phyloP scores from a whole-genome alignment of 305 asterid species.

The Fraxinus sp. region DNA sequence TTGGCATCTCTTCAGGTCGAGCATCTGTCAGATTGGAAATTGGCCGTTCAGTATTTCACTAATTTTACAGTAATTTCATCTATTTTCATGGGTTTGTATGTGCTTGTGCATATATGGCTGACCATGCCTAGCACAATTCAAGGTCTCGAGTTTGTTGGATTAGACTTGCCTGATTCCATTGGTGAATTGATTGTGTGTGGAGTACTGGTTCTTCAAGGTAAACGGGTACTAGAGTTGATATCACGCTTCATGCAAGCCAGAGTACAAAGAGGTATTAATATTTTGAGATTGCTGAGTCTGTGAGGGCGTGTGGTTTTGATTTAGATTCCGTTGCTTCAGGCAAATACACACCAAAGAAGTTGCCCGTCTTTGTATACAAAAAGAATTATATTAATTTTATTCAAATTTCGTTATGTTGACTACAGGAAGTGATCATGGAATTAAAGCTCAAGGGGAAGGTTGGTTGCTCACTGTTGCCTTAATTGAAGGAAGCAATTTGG shows the following conservation, averaged over 20 bases:
- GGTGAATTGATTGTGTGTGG: slow-evolving; percentile 85
- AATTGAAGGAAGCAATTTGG: slow-evolving; percentile 80
- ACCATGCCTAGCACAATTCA: slow-evolving; percentile 72
- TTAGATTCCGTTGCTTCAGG: background rate
- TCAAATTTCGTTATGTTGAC: slow-evolving; percentile 23
- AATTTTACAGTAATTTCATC: slow-evolving; percentile 76
- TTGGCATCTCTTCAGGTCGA: slow-evolving; percentile 83
- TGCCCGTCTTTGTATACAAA: background rate
- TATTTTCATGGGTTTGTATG: slow-evolving; percentile 57
- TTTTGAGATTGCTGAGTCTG: background rate
- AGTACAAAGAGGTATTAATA: slow-evolving; percentile 62
- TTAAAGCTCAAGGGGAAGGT: slow-evolving; percentile 91
- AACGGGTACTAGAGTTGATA: slow-evolving; percentile 68
- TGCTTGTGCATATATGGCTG: slow-evolving; percentile 65
- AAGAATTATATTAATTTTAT: slow-evolving; percentile 15
- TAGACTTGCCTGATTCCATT: slow-evolving; percentile 93
- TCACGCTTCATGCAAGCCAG: slow-evolving; percentile 95
- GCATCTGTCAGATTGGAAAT: slow-evolving; percentile 71
- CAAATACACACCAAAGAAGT: background rate
- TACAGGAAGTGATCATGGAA: slow-evolving; percentile 85
- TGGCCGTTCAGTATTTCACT: slow-evolving; percentile 85
- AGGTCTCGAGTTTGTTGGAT: slow-evolving; percentile 93
- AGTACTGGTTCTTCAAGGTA: slow-evolving; percentile 82
- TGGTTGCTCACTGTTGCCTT: slow-evolving; percentile 97
- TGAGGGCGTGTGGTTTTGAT: background rate